Percentiles rank a stretch among this genome's conserved stretches.
These are phyloP conservation scores for Boletus fagicola DNA, from an alignment of 768 basidiomycete genomes.

Conservation along the genomic window DNA sequence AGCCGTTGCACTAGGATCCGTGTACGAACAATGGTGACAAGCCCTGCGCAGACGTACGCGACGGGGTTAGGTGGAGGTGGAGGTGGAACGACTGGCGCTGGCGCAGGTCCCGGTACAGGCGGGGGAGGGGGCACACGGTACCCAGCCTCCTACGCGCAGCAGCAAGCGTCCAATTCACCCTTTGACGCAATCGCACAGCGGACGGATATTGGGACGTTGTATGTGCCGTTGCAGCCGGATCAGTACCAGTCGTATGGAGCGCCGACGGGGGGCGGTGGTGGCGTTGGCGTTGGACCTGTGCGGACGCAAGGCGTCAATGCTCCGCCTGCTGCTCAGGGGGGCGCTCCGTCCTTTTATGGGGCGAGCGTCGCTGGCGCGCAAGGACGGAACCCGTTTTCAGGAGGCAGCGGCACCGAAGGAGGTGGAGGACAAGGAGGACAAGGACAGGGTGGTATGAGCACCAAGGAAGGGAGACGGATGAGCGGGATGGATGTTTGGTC, in stretches of 20 bases:
- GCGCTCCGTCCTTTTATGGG: conserved; percentile 63
- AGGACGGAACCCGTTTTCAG: conserved; percentile 41
- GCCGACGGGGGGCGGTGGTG: conserved; percentile 31
- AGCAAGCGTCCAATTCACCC: conserved; percentile 37
- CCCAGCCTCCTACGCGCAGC: conserved; percentile 53
- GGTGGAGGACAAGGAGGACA: conserved; percentile 27
- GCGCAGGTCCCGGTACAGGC: conserved; percentile 1
- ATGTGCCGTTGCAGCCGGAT: conserved; percentile 82
- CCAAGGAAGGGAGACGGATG: conserved; percentile 59
- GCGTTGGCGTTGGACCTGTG: conserved; percentile 20
- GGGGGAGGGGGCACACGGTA: conserved; percentile 45
- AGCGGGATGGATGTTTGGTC: conserved; percentile 76
- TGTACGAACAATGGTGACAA: conserved; percentile 64
- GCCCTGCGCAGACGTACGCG: conserved; percentile 73
- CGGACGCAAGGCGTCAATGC: conserved; percentile 45
- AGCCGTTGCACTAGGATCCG: too few relatives aligned
- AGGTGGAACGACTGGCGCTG: not conserved
- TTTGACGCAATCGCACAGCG: conserved; percentile 65
- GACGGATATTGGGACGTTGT: conserved; percentile 66
- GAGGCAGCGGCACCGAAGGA: conserved; percentile 32
- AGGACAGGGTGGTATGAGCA: conserved; percentile 33
- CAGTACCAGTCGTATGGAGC: conserved; percentile 59
- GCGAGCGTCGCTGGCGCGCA: conserved; percentile 51
- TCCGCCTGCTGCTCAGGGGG: conserved; percentile 6
- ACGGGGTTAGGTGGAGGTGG: conserved; percentile 26